phyloP scores from a whole-genome alignment of 2,329 filamentous ascomycete species.

The Teratosphaeria nubilosa region DNA sequence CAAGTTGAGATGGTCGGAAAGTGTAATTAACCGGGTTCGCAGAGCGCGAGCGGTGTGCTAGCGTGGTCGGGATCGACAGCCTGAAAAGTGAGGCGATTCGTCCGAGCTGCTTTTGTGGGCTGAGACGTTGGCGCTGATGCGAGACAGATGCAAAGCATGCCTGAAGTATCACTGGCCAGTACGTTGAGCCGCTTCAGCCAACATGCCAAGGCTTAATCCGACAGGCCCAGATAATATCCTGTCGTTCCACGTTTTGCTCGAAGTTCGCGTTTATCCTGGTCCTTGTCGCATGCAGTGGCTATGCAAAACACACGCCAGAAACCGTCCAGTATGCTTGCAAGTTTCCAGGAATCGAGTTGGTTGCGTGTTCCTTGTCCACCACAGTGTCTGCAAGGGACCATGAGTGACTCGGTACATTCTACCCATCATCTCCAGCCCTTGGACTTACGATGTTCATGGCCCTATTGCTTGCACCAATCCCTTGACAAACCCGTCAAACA shows the following conservation, averaged over 20 bases:
- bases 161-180: not conserved
- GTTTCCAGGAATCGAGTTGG: too few relatives aligned
- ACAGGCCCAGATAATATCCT: too few relatives aligned
- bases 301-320: too few relatives aligned
- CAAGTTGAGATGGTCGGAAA: not conserved
- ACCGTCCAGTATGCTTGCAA: too few relatives aligned
- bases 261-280: too few relatives aligned
- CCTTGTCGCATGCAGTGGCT: too few relatives aligned
- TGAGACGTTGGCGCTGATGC: not conserved
- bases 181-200: too few relatives aligned
- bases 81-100: not conserved
- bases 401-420: too few relatives aligned
- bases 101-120: not conserved
- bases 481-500: constrained; percentile 54
- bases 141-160: not conserved
- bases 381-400: too few relatives aligned
- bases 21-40: not conserved
- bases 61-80: not conserved
- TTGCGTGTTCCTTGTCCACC: too few relatives aligned
- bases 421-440: not conserved
- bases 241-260: too few relatives aligned
- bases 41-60: not conserved
- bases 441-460: not conserved
- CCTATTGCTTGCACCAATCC: constrained; percentile 8
- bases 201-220: too few relatives aligned